Evolutionary conservation across 176 grass and related monocot genomes (phyloP), one percentile per base, ranked within the genome.

Genomic region (Neostapfia colusana): DNA sequence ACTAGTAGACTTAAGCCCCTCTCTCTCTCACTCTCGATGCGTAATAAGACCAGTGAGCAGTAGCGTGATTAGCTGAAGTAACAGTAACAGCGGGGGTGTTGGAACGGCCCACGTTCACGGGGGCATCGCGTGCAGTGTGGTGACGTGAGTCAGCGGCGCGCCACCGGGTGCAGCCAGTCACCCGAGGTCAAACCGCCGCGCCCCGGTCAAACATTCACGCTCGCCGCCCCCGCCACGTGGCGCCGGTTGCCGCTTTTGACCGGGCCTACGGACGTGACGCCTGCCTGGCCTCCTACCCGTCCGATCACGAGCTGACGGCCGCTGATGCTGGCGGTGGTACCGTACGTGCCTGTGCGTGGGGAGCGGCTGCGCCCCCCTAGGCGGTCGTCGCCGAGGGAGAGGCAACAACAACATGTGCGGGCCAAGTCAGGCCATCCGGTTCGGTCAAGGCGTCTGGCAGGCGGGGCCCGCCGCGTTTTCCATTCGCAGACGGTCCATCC

Each of bases 131-230:
- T 0, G 4, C 20, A 3, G 55, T 11, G 61, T 5, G 27, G 4
- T 40, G 16, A 2, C 11, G 39, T 63, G 70, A 81, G 83, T 93
- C 90, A 93, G 90, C 87, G 79, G 28, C 68, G 70, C 15, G 81
- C 62, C 77, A 89, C 83, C 50, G 87, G 72, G 40, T 36, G 77
- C 45, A 82, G 55, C 72, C 84, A 34, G 77, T 87, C 67, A 53
- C 72, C 1, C 7, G 20, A 21, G 70, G 80, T 75, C 86, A 88
- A 69, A 56, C 13, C 10, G 42, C 54, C n/a, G 69, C 46, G 54
- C 76, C 6, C 7, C 20, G 63, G 87, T 85, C 81, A 85, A 84
- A 16, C 67, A 37, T 87, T 90, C 84, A 74, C 63, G 75, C 77
- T 20, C 31, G 24, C 34, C 5, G 12, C 3, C 2, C 23, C 10